phyloP scores from a whole-genome alignment of 345 rosid genomes.

The Ceriops zippeliana region DNA sequence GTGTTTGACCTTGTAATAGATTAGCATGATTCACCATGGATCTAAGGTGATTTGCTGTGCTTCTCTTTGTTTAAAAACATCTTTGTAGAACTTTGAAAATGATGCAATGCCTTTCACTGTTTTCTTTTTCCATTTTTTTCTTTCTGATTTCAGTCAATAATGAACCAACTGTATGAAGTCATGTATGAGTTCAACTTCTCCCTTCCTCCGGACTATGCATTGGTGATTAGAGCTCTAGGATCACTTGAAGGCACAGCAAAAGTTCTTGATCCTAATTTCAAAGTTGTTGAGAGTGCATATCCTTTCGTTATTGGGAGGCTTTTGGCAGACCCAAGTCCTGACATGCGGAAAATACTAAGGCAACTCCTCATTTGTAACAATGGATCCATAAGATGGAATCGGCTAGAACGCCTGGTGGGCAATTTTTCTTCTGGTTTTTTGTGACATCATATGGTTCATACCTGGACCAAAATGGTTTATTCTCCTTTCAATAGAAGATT shows the following conservation, averaged over 20 bases:
- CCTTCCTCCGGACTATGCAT: constrained; percentile 91
- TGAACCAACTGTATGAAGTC: constrained; percentile 77
- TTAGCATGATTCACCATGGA: neutral
- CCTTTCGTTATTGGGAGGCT: constrained; percentile 90
- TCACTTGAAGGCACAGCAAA: constrained; percentile 97
- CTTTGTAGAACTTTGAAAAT: neutral
- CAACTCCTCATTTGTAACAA: constrained; percentile 76
- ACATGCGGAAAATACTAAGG: constrained; percentile 86
- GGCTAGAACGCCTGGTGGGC: constrained; percentile 83
- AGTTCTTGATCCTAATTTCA: constrained; percentile 83
- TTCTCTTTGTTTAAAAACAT: neutral
- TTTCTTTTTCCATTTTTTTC: neutral
- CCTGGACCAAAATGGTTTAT: neutral
- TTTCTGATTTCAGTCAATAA: constrained; percentile 59
- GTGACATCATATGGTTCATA: neutral
- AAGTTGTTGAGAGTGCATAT: constrained; percentile 85
- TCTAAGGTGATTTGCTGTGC: neutral
- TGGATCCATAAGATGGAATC: constrained; percentile 94
- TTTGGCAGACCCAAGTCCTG: constrained; percentile 84
- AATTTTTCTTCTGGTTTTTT: constrained; percentile 5
- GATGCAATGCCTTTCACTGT: neutral
- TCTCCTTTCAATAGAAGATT: neutral
- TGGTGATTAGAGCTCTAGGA: constrained; percentile 89
- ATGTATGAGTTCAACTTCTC: constrained; percentile 91
- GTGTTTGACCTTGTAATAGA: neutral